Evolutionary conservation across 2,329 filamentous ascomycete genomes (phyloP).

Genomic region (Penicillium sclerotiorum): DNA sequence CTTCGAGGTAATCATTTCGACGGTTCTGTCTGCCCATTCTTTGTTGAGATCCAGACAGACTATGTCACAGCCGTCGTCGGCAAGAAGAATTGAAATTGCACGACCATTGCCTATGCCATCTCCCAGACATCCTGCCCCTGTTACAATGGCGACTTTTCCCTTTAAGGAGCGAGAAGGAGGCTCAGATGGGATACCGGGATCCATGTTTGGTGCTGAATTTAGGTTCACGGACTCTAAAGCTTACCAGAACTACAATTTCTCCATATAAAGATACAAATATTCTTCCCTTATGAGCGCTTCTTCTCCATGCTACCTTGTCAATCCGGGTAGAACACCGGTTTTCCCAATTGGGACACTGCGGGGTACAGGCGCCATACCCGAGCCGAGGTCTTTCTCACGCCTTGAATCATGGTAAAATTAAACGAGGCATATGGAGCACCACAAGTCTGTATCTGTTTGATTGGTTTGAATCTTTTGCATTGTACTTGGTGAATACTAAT

Average conservation of each 20-base stretch:
- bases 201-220: slow-evolving; percentile 14
- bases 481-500: no score
- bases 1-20: slow-evolving; percentile 53
- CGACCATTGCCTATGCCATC: slow-evolving; percentile 65
- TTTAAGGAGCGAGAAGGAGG: slow-evolving; percentile 26
- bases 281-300: no score
- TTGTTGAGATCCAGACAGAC: slow-evolving; percentile 61
- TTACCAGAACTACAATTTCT: no score
- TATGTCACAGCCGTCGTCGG: slow-evolving; percentile 60
- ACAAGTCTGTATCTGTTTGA: not conserved
- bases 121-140: slow-evolving; percentile 59
- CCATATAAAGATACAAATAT: no score
- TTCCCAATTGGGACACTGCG: slow-evolving; percentile 4
- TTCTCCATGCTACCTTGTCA: no score
- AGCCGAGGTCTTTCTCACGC: slow-evolving; percentile 17
- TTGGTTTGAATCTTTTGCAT: not conserved
- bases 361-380: slow-evolving; percentile 15
- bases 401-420: no score
- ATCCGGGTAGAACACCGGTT: slow-evolving; percentile 2
- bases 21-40: slow-evolving; percentile 56
- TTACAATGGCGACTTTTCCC: slow-evolving; percentile 52
- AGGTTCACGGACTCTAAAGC: no score
- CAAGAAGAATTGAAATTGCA: slow-evolving; percentile 60
- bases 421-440: no score
- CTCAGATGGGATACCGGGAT: slow-evolving; percentile 16